phyloP scores from a whole-genome alignment of 345 rosid species.

The Excoecaria agallocha region DNA sequence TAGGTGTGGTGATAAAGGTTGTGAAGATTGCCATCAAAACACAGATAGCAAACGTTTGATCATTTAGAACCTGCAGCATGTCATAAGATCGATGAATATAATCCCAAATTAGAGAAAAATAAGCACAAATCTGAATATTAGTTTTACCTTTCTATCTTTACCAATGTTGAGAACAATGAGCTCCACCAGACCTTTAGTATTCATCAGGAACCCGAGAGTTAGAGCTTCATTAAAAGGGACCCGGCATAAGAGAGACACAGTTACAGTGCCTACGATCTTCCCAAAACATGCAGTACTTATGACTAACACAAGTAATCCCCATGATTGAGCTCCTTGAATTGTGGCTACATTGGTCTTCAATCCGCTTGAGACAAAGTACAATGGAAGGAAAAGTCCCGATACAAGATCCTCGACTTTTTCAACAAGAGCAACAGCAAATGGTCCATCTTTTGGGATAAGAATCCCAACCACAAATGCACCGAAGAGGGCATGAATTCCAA shows the following conservation, averaged over 20 bases:
- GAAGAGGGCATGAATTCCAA: constrained; percentile 76
- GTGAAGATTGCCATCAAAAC: constrained; percentile 81
- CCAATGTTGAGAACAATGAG: constrained; percentile 86
- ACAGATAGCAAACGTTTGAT: constrained; percentile 75
- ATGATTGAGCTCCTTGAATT: constrained; percentile 55
- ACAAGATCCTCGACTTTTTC: constrained; percentile 83
- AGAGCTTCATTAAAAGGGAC: constrained; percentile 51
- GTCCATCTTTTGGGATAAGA: constrained; percentile 68
- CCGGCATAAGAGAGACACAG: constrained; percentile 47
- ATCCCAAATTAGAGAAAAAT: not conserved
- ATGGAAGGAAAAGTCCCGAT: constrained; percentile 64
- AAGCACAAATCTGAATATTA: not conserved
- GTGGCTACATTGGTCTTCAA: constrained; percentile 68
- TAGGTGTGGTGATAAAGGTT: constrained; percentile 73
- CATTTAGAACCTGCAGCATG: constrained; percentile 64
- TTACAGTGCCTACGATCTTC: constrained; percentile 62
- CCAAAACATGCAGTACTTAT: constrained; percentile 68
- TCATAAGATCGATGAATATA: not conserved
- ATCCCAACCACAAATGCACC: constrained; percentile 78
- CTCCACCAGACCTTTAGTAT: constrained; percentile 83
- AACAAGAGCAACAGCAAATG: constrained; percentile 58
- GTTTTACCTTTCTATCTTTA: constrained; percentile 61
- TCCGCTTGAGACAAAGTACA: constrained; percentile 81
- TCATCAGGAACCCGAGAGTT: constrained; percentile 71
- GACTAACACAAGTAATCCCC: constrained; percentile 69